Evolutionary conservation across 129 eudicot genomes (phyloP).

Genomic region (Heracleum sosnowskyi): DNA sequence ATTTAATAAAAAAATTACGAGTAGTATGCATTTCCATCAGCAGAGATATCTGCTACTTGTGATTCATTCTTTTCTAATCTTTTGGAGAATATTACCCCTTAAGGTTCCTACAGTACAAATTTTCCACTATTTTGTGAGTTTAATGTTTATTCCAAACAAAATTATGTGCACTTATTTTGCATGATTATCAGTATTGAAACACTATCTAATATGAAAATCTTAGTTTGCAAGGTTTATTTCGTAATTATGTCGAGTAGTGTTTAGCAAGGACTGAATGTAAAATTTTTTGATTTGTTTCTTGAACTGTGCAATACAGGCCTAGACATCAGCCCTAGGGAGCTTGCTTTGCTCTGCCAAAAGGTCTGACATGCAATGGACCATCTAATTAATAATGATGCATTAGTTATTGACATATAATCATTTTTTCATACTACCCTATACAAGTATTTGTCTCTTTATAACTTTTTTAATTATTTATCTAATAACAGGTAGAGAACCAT

Average conservation of each 20-base stretch:
- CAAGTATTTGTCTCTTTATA: not conserved
- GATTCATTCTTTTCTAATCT: not conserved
- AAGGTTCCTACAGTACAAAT: not conserved
- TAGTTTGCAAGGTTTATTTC: not conserved
- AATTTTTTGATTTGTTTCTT: not conserved
- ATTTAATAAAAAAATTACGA: not conserved
- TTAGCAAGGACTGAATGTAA: not conserved
- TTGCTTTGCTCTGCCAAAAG: conserved; percentile 97
- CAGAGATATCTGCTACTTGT: not conserved
- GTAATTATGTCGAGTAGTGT: not conserved
- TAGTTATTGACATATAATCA: not conserved
- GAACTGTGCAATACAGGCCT: conserved; percentile 41
- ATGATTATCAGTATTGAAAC: not conserved
- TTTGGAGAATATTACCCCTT: not conserved
- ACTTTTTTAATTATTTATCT: not conserved
- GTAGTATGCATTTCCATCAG: not conserved
- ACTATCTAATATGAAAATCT: not conserved
- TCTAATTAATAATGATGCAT: not conserved
- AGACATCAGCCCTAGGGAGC: conserved; percentile 61
- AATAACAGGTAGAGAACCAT: conserved; percentile 78
- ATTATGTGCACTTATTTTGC: not conserved
- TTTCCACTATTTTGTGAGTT: not conserved
- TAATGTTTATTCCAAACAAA: not conserved
- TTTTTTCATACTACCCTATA: not conserved
- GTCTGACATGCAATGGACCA: conserved; percentile 21